A percentile compares a stretch with the other conserved stretches of the same genome.
phyloP scores from a whole-genome alignment of 257 asterid species.

The Nicotiana noctiflora region DNA sequence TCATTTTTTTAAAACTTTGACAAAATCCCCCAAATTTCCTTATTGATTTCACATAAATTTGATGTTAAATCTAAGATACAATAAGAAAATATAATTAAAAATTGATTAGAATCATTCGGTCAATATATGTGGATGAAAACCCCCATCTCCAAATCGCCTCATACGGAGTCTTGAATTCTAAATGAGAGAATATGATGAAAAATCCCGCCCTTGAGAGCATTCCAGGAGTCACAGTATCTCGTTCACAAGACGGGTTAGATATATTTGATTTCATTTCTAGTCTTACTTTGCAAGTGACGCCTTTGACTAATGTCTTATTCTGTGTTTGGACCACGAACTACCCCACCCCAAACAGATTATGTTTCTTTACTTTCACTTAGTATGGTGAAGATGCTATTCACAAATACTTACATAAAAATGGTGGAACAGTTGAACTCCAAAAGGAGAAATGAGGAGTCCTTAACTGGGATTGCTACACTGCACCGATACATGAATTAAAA shows the following conservation, averaged over 20 bases:
- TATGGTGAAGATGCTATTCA: neutral
- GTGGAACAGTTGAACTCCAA: too few relatives aligned
- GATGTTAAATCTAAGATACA: too few relatives aligned
- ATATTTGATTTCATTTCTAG: neutral
- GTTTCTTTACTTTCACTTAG: neutral
- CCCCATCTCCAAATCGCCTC: too few relatives aligned
- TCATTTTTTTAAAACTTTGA: too few relatives aligned
- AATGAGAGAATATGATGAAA: too few relatives aligned
- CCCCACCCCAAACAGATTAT: neutral
- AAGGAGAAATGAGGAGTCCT: neutral
- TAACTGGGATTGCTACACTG: neutral
- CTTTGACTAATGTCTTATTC: neutral
- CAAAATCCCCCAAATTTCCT: too few relatives aligned
- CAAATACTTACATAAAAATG: neutral
- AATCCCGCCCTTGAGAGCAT: neutral
- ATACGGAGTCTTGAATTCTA: too few relatives aligned
- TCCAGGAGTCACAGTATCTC: neutral
- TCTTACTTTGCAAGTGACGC: neutral
- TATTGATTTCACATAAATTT: too few relatives aligned
- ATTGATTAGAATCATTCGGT: too few relatives aligned
- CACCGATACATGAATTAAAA: neutral
- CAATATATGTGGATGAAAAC: too few relatives aligned
- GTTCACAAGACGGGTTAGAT: neutral
- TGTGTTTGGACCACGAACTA: neutral
- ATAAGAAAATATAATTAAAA: too few relatives aligned